Evolutionary conservation across 495 filamentous ascomycete genomes (phyloP), one percentile per base, ranked within the genome.

Genomic region (Annulohypoxylon bovei): DNA sequence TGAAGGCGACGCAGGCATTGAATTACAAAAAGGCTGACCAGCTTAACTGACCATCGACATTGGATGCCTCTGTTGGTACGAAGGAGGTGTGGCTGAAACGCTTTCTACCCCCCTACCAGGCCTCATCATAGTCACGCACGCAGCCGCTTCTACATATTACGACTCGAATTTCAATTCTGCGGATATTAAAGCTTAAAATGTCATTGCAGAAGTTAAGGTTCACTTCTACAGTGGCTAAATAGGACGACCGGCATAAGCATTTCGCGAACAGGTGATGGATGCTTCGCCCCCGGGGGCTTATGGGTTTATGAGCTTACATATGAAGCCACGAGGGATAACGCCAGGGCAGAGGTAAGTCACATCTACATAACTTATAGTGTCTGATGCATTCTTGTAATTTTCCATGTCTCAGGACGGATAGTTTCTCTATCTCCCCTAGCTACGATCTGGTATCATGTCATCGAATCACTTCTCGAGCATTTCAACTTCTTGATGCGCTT

Each of bases 61-160:
- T 63, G n/a, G 70, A 65, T 57, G 58, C 35, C 20, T 66, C 28
- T 56, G 47, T 46, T 70, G 44, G 59, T 58, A 44, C 18, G 23
- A 18, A 52, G 11, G 28, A 56, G 33, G 49, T 68, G 49, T 72
- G 70, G 70, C 70, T 72, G 70, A 72, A 72, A 72, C 70, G 16
- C 32, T 22, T 22, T 37, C 18, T 46, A 23, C 40, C 22, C 49
- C 49, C 37, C 28, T 61, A n/a, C 20, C 18, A 62, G 9, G 18
- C 27, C 33, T 46, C 20, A 28, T 46, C 20, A 28, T 60, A 4
- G 37, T 52, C 50, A 40, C 37, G n/a, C 22, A 20, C 42, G 44
- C 39, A 44, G 11, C 30, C 54, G 33, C 40, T 37, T 62, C 50
- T 20, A 49, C 46, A 23, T 16, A 35, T 49, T 44, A 64, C 47